Evolutionary conservation across 441 rosid species (phyloP).

Genomic region (Populus hybrid): DNA sequence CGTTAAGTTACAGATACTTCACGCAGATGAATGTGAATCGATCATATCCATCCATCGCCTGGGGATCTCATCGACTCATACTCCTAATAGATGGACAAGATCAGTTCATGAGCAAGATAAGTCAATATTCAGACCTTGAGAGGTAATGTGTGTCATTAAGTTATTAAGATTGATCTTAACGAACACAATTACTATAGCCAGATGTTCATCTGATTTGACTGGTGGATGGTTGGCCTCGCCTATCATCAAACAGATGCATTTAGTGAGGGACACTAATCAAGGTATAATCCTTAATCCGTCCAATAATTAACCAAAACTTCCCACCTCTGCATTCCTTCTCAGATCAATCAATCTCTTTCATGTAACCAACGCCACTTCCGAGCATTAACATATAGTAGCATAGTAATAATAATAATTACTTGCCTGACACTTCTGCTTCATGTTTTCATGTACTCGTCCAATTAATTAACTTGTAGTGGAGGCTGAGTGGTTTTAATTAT

Average conservation of each 20-base stretch:
- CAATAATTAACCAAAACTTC: neutral
- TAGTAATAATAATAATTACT: neutral
- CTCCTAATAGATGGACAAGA: neutral
- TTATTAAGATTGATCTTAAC: neutral
- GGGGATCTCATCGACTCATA: neutral
- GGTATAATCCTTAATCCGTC: neutral
- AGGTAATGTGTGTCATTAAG: neutral
- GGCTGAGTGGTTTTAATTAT: neutral
- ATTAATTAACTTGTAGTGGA: slow-evolving; percentile 1
- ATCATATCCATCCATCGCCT: neutral
- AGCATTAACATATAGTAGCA: neutral
- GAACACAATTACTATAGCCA: neutral
- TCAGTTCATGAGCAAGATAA: neutral
- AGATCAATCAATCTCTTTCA: slow-evolving; percentile 11
- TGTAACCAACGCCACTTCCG: slow-evolving; percentile 19
- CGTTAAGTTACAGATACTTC: too few relatives aligned
- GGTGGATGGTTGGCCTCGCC: neutral
- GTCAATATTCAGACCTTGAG: neutral
- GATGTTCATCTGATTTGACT: neutral
- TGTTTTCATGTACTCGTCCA: neutral
- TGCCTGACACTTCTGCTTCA: slow-evolving; percentile 18
- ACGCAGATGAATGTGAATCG: neutral
- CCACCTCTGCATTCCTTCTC: neutral
- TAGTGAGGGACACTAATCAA: neutral
- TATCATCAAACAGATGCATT: neutral